Evolutionary conservation across 2,329 filamentous ascomycete genomes (phyloP).

Genomic region (Rutstroemia sp.): DNA sequence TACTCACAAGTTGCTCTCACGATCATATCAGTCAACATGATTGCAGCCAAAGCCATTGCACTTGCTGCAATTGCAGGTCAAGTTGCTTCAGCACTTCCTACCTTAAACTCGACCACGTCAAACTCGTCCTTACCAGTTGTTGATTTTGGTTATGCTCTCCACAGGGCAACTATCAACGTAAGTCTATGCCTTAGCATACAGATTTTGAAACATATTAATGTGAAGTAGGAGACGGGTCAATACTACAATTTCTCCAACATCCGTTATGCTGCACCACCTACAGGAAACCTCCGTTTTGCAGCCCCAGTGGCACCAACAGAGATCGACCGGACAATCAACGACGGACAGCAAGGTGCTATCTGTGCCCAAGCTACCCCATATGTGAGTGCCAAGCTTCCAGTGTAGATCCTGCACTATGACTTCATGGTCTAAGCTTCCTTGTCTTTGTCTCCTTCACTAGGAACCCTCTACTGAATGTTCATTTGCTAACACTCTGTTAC

Average conservation of each 20-base stretch:
- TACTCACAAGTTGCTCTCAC: background rate
- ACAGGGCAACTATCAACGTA: constrained; percentile 27
- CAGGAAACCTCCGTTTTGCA: constrained; percentile 37
- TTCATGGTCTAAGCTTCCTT: background rate
- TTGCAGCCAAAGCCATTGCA: background rate
- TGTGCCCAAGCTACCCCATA: constrained; percentile 19
- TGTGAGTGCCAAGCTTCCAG: background rate
- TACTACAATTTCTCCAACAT: constrained; percentile 38
- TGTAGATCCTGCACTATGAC: background rate
- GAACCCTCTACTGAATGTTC: background rate
- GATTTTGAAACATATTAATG: background rate
- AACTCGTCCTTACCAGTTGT: constrained; percentile 19
- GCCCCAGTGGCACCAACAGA: constrained; percentile 30
- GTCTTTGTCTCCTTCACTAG: background rate
- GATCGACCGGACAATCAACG: constrained; percentile 27
- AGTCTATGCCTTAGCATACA: background rate
- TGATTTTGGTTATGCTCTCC: constrained; percentile 27
- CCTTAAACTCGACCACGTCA: background rate
- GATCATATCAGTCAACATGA: background rate
- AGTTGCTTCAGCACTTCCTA: constrained; percentile 1
- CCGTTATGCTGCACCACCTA: constrained; percentile 37
- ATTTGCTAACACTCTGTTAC: background rate
- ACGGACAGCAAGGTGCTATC: constrained; percentile 16
- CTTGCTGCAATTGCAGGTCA: background rate
- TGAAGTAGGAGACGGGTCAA: constrained; percentile 23